A percentile compares a stretch with the other conserved stretches of the same genome.
phyloP scores from a whole-genome alignment of 257 asterid species.

The Dorcoceras hygrometricum region DNA sequence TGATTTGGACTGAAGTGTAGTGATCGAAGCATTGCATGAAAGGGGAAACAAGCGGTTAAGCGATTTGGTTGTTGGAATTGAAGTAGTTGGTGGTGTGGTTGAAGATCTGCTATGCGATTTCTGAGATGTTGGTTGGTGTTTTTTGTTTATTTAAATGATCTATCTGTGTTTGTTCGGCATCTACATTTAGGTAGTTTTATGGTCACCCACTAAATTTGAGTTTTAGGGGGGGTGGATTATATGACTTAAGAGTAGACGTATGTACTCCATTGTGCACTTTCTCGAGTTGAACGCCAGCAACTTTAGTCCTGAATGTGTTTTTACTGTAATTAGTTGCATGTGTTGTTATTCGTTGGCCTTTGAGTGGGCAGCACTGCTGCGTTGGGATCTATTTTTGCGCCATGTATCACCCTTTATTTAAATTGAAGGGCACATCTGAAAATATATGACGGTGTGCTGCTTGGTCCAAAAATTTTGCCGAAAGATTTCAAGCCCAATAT shows the following conservation, averaged over 20 bases:
- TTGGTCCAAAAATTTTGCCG: conserved; percentile 7
- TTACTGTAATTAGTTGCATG: conserved; percentile 11
- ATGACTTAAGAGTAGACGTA: neutral
- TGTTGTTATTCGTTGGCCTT: conserved; percentile 6
- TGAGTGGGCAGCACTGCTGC: conserved; percentile 1
- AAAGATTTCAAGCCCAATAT: neutral
- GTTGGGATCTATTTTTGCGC: neutral
- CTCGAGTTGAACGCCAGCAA: conserved; percentile 4
- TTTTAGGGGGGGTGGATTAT: neutral
- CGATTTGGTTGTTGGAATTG: conserved; percentile 19
- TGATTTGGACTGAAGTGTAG: conserved; percentile 26
- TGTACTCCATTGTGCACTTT: conserved; percentile 10
- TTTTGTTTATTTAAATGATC: conserved; percentile 8
- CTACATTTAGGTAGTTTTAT: conserved; percentile 19
- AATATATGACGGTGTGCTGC: neutral
- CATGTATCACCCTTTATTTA: conserved; percentile 8
- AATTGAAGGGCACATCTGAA: conserved; percentile 2
- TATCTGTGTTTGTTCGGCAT: neutral
- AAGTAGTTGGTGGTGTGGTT: conserved; percentile 19
- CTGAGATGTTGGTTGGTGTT: conserved; percentile 1
- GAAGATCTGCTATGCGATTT: conserved; percentile 32
- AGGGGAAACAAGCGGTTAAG: conserved; percentile 19
- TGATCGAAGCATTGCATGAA: conserved; percentile 28
- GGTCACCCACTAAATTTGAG: conserved; percentile 5
- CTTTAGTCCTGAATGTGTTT: conserved; percentile 14